Evolutionary conservation across 768 basidiomycete species (phyloP), one percentile per base, ranked within the genome.

Genomic region (Tylopilus rubrobrunneus): DNA sequence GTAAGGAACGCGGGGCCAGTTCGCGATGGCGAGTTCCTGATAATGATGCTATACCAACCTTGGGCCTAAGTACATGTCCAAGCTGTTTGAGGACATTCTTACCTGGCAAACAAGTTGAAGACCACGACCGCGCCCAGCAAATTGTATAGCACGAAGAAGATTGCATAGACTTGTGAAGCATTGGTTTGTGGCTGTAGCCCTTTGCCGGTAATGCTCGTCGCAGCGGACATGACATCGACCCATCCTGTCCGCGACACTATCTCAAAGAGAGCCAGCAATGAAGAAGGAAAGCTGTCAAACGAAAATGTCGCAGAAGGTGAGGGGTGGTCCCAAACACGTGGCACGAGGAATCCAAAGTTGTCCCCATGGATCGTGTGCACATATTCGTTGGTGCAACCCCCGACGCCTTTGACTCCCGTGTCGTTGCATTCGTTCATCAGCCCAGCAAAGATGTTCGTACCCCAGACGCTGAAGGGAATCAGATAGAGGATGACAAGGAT

Each of bases 231-330:
- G 45, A 94, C 95, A 65, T 94, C 91, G n/a, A 90, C 81, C 96
- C 95, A 98, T 3, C 96, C 96, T 71, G 97, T 96, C 48, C 97
- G 73, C 0, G 93, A 96, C n/a, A 98, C 91, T 59, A 95, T 93
- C 71, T 98, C 96, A 63, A 97, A 98, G 1, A 97, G 78, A 63
- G 98, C 96, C 49, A 98, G 79, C 37, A 98, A 74, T 0, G 91
- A 87, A 7, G 85, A 73, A 10, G 81, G 76, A 71, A 97, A 98
- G 14, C 75, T 83, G 70, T 98, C 95, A 66, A 98, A 98, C 4
- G 86, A 88, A 74, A 93, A 98, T 0, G 79, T 79, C 1, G 89
- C 91, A n/a, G 86, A 87, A 4, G 86, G 86, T 0, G 84, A 79
- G 10, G 95, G 92, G 61, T 91, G 86, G 52, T 82, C 77, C 95